Base-by-base conservation (phyloP, 331 rosid species). In the Pyracantha coccinea region DNA sequence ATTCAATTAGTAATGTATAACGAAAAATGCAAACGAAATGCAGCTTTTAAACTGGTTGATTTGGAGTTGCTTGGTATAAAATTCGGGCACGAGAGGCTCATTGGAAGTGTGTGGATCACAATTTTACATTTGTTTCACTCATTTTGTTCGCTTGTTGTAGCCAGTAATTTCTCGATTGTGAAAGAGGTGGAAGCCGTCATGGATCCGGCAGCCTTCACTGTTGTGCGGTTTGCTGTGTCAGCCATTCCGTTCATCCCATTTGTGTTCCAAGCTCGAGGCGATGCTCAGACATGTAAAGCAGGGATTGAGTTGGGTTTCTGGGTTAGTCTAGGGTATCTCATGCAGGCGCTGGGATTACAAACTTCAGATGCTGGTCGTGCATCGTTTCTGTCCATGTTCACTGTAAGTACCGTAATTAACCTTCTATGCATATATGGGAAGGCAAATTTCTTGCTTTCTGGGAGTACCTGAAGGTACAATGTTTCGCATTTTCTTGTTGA, bases 281-380 rank as follows among this genome's bases (percentile, higher is more conserved):
- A 91, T 80, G 73, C 68, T 72, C n/a, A 16, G 25, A 86, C 79
- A 17, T 84, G 95, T 29, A 83, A 89, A 72, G 88, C 92, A 20
- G 97, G 97, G 62, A 72, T 91, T 66, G 97, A 91, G 83, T 86
- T 91, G 87, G 97, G 97, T 53, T 76, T 87, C 68, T 91, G 94
- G 97, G 91, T 83, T 78, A 87, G 97, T 85, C 72, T 89, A 58
- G 97, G 97, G 47, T 91, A 91, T 80, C 84, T 91, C 20, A 83
- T 81, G 88, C 97, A 91, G 86, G 92, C 97, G 25, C 28, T 91
- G 38, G 97, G 97, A 77, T 80, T 91, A 59, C 81, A 79, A 57
- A 91, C 94, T 25, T 91, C 97, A 7, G 97, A 87, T 84, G 92
- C 97, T 31, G 97, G 92, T 28, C 88, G 92, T 9, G 91, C 94